Evolutionary conservation across 2,329 filamentous ascomycete genomes (phyloP), one percentile per base, ranked within the genome.

Genomic region (Aspergillus clavatus): DNA sequence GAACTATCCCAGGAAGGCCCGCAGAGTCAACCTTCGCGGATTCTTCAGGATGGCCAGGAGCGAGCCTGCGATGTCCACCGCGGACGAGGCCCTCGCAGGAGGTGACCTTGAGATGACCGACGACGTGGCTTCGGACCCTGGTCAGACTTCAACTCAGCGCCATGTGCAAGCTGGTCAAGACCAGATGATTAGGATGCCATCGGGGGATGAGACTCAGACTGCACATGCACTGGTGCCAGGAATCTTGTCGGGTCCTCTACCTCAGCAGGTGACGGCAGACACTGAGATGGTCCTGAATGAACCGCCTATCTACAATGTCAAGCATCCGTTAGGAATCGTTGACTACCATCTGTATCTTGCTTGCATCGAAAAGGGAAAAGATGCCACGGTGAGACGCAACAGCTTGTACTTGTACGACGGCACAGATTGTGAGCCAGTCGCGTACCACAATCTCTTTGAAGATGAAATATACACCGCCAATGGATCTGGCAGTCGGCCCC

Each of bases 261-360:
- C 19, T 23, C 27, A 40, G 14, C n/a, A 16, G 27, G 23, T 37
- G 10, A 22, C 14, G 16, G 31, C 10, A 35, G 18, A 18, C 31
- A 35, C 18, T 16, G n/a, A 35, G 28, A 24, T 22, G 10, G 23
- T 31, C n/a, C 21, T 35, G 21, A 28, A 35, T 21, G 40, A 48
- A 5, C 38, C 38, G 18, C 39, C 45, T 14, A 42, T 46, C 5
- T 52, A 46, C 33, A 38, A 45, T 16, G 45, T 57, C 29, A 48
- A 40, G 11, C 61, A 66, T 33, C 61, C 61, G 5, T 66, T 60
- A 61, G 52, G 55, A 7, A 50, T 63, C 11, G 43, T 65, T 7
- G 64, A 67, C 45, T 67, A 63, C 22, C 53, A 65, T 14, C 41
- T 67, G 12, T 65, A 65, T 35, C 56, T 67, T 8, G 48, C 48